Base-by-base conservation (phyloP, 1,139 yeast genomes). In the Debaryomycetaceae sp. region DNA sequence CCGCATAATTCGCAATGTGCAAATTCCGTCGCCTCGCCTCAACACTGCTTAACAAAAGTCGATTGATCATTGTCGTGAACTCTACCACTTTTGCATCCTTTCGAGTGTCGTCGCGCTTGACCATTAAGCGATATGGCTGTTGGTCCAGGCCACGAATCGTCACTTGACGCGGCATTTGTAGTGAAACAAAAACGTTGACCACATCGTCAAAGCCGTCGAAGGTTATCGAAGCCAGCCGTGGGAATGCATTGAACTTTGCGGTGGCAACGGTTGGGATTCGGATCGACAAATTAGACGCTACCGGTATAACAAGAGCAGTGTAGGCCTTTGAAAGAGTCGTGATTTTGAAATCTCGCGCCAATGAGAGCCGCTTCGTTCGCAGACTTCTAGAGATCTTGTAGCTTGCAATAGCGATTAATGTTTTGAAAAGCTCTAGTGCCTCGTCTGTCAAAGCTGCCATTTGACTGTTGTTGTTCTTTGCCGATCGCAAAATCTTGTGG, bases 31-130 rank as follows among this genome's bases (percentile, higher is more conserved):
- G 75, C 27, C 79, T 66, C 0, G 96, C 77, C 32, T 78, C 94
- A 12, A 70, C 66, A 44, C 82, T 81, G 20, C 68, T 64, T 15
- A 63, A 54, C 31, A 92, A 58, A 23, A 90, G 51, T 37, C 85
- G 70, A 43, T 87, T 90, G 48, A 90, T 77, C 55, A 87, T 80
- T 1, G 86, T 74, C 0, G 96, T 86, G 41, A 92, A 79, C 43
- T 92, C 97, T 71, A 90, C 83, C 28, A 90, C 73, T 40, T 94
- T 80, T 4, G 95, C 93, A 58, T 92, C 99, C 48, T 92, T 93
- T 40, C 98, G 62, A 8, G 93, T 77, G 55, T 92, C 98, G 51
- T 92, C 99, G 37, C 77, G 71, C 49, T 92, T 92, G 40, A 94
- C 78, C 59, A 92, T 67, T 18, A 92, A 64, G 21, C 77, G 70